These are phyloP conservation scores for Dalbergia cultrata DNA, from an alignment of 306 rosid genomes.

Conservation along the genomic window DNA sequence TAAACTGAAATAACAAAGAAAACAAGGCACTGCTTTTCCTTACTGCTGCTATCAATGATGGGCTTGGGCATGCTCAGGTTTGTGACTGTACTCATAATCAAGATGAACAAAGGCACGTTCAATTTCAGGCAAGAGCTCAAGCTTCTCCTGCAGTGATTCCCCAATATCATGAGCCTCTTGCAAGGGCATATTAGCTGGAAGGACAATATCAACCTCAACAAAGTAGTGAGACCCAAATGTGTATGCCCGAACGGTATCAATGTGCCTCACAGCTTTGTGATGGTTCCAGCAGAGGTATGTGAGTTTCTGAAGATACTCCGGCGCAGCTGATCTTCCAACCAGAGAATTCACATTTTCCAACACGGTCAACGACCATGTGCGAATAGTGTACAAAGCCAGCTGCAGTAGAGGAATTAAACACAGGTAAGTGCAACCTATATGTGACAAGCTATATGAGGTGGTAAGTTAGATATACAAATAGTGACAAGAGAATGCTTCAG, in stretches of 20 bases:
- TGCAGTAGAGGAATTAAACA: constrained; percentile 50
- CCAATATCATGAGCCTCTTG: constrained; percentile 97
- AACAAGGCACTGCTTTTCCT: constrained; percentile 1
- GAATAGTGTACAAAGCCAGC: constrained; percentile 94
- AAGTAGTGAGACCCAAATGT: constrained; percentile 97
- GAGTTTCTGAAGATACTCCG: constrained; percentile 90
- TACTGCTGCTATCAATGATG: constrained; percentile 55
- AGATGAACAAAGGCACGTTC: constrained; percentile 98
- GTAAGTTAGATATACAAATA: neutral
- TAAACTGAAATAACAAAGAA: neutral
- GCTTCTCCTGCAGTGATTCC: constrained; percentile 88
- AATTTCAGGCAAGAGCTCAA: constrained; percentile 83
- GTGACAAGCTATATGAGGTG: neutral
- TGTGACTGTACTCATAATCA: constrained; percentile 92
- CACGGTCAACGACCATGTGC: constrained; percentile 96
- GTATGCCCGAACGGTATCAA: constrained; percentile 92
- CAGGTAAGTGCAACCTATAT: constrained; percentile 23
- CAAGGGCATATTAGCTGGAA: constrained; percentile 85
- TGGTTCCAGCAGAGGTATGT: constrained; percentile 99
- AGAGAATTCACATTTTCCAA: constrained; percentile 93
- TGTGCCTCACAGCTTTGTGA: constrained; percentile 83
- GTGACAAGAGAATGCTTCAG: constrained; percentile 8
- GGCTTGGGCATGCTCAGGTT: constrained; percentile 92
- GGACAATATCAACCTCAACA: constrained; percentile 95
- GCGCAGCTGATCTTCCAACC: constrained; percentile 92